Evolutionary conservation across 2,329 filamentous ascomycete genomes (phyloP), one percentile per base, ranked within the genome.

Genomic region (Biscogniauxia sp.): DNA sequence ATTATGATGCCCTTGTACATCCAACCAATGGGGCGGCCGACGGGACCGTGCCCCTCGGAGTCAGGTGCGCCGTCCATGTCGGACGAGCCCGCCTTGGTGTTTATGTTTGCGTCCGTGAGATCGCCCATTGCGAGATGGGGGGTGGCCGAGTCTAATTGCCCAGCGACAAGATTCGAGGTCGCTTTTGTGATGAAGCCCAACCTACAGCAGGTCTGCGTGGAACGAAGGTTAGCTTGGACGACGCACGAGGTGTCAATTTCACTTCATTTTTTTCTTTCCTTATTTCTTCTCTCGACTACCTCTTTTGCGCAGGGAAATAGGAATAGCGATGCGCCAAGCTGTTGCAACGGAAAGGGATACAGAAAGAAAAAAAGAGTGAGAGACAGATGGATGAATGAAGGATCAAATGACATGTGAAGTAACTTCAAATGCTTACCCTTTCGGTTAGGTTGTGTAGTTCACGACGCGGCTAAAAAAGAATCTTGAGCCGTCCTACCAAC

Each of bases 1-100:
- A 92, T 61, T 59, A 79, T 82, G 69, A 85, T 70, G 54, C 81
- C 79, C 70, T 83, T 86, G 80, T 93, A 92, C 77, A 87, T 88
- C 89, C 89, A 92, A 64, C 83, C 82, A 3, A 66, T 51, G 1
- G 83, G 83, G 28, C 79, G 80, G 37, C 61, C 54, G 26, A 59
- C 53, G 51, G 66, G 58, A 37, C 53, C 66, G 54, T 64, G 55
- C 51, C 62, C 60, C 49, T 69, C 57, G 61, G 69, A 61, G 60
- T 70, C 58, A 61, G 49, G 15, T 20, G 58, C 54, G 15, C 61
- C 57, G 20, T 63, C 59, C 13, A 62, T 49, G 41, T 61, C 60
- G 51, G 64, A 23, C 49, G 50, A 59, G 26, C 50, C 19, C 50
- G 50, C 50, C n/a, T 19, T 13, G 19, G 50, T 51, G 20, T 51